A percentile compares a stretch with the other conserved stretches of the same genome.
Conservation (phyloP, 768 basidiomycete genomes). For the Lactarius vividus region DNA sequence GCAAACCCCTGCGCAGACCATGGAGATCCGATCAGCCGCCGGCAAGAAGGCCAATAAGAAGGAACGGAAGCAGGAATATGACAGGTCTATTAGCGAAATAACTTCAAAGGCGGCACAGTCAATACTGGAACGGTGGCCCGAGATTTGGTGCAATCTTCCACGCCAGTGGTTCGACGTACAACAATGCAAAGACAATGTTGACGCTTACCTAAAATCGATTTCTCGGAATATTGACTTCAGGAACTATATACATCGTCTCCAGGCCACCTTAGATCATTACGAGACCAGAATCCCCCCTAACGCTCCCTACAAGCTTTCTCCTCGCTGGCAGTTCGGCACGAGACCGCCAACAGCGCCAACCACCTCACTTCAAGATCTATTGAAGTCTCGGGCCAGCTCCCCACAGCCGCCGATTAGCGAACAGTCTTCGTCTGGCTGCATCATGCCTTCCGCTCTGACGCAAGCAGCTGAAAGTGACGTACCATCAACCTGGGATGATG, state of each 20-base stretch:
- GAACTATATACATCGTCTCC: background rate
- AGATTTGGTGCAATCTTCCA: background rate
- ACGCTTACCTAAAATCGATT: background rate
- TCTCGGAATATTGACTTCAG: background rate
- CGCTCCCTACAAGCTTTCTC: background rate
- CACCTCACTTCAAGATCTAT: background rate
- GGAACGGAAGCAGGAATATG: background rate
- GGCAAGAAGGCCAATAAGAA: background rate
- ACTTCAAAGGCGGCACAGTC: background rate
- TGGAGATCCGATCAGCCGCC: background rate
- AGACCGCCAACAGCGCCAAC: background rate
- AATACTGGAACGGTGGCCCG: background rate
- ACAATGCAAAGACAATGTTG: background rate
- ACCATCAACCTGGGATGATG: background rate
- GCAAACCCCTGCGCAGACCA: background rate
- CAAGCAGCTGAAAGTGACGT: background rate
- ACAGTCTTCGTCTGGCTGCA: background rate
- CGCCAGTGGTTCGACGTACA: background rate
- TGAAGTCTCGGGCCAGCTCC: background rate
- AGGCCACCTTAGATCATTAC: background rate
- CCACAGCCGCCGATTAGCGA: background rate
- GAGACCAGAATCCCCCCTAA: background rate
- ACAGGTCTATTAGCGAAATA: background rate
- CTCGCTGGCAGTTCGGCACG: background rate
- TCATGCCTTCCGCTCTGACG: background rate